Evolutionary conservation across 139 green algal species (phyloP).

Genomic region (Pedinophyceae sp.): DNA sequence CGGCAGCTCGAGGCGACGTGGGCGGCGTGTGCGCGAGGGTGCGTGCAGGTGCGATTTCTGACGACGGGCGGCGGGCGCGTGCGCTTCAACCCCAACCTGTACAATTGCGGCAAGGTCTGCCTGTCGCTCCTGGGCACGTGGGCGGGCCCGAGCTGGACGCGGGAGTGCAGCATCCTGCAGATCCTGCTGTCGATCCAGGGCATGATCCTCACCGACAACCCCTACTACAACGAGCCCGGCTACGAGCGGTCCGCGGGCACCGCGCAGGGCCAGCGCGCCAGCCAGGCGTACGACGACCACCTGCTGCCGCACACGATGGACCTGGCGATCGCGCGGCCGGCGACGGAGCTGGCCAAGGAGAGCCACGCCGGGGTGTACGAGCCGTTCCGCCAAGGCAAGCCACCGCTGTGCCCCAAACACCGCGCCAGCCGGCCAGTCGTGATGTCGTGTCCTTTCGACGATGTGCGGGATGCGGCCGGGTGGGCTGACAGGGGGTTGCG

Average conservation of each 20-base stretch:
- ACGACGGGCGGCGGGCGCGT: constrained; percentile 5
- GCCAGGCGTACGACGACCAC: constrained; percentile 8
- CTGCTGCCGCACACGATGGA: not conserved
- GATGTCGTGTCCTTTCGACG: no score
- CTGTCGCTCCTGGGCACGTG: constrained; percentile 16
- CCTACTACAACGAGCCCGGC: constrained; percentile 23
- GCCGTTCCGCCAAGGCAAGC: no score
- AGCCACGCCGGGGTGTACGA: constrained; percentile 5
- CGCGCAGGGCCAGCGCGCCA: not conserved
- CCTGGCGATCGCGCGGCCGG: no score
- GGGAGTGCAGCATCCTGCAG: constrained; percentile 11
- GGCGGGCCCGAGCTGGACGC: constrained; percentile 3
- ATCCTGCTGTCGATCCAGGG: constrained; percentile 23
- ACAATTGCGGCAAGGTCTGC: constrained; percentile 17
- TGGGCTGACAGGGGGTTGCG: no score
- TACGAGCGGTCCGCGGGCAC: constrained; percentile 8
- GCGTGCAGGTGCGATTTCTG: constrained; percentile 6
- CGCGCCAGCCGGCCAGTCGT: no score
- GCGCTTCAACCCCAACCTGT: constrained; percentile 18
- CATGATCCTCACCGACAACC: constrained; percentile 19
- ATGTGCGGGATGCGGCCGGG: no score
- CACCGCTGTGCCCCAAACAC: no score
- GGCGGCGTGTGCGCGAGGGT: no score
- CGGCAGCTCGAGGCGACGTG: no score
- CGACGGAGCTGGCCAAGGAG: no score